Conservation (phyloP, 2,329 filamentous ascomycete genomes). For the Lecanosticta acicola region DNA sequence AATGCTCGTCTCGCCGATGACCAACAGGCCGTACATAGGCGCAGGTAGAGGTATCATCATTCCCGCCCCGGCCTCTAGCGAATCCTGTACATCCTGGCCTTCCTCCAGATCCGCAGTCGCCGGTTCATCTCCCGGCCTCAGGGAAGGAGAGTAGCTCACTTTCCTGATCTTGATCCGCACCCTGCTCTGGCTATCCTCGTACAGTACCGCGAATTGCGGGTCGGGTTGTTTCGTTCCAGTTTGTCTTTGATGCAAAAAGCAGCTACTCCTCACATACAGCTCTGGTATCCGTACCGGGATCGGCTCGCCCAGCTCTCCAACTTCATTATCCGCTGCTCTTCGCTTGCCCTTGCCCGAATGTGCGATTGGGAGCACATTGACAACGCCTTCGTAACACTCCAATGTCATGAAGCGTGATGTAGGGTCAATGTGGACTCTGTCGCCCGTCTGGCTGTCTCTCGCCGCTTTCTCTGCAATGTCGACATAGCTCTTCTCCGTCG, state of each 20-base stretch:
- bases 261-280: conserved; percentile 60
- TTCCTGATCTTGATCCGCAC: conserved; percentile 52
- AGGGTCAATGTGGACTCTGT: conserved; percentile 79
- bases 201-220: conserved; percentile 60
- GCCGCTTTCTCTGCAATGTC: conserved; percentile 57
- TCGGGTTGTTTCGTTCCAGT: conserved; percentile 37
- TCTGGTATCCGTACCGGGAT: conserved; percentile 60
- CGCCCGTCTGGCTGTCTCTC: conserved; percentile 73
- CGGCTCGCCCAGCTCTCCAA: conserved; percentile 56
- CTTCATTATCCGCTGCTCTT: conserved; percentile 40
- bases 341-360: conserved; percentile 48
- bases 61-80: conserved; percentile 55
- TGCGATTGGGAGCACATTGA: conserved; percentile 59
- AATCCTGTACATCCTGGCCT: conserved; percentile 41
- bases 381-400: conserved; percentile 63
- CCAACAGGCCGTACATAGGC: conserved; percentile 47
- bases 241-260: conserved; percentile 56
- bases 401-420: conserved; percentile 62
- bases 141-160: conserved; percentile 46
- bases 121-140: conserved; percentile 41
- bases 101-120: conserved; percentile 51
- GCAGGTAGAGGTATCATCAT: conserved; percentile 57
- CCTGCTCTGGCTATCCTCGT: conserved; percentile 55
- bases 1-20: conserved; percentile 60
- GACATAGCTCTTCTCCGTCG: conserved; percentile 54